Evolutionary conservation across 1,139 yeast genomes (phyloP).

Genomic region (Yamadazyma dendronema): DNA sequence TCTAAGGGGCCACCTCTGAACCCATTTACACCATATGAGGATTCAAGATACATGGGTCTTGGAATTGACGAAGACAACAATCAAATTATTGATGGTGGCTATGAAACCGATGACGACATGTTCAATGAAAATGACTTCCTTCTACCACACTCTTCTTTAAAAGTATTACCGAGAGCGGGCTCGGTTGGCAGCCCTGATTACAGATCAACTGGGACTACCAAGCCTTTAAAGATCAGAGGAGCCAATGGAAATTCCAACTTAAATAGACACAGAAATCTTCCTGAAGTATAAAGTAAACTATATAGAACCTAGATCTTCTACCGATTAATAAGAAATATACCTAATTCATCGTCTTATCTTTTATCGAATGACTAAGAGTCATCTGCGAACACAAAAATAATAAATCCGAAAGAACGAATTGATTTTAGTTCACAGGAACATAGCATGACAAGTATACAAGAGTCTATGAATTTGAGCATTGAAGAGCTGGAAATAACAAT

Average conservation of each 20-base stretch:
- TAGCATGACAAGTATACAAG: too few species aligned
- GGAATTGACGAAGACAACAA: slow-evolving; percentile 28
- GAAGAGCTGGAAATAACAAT: too few species aligned
- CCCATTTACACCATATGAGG: slow-evolving; percentile 11
- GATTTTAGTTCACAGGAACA: too few species aligned
- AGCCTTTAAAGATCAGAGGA: slow-evolving; percentile 15
- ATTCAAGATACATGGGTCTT: slow-evolving; percentile 39
- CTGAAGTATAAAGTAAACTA: slow-evolving; percentile 16
- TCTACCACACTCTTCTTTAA: slow-evolving; percentile 19
- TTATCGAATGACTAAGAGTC: too few species aligned
- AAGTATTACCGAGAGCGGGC: slow-evolving; percentile 3
- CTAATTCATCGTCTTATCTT: too few species aligned
- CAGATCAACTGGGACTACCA: slow-evolving; percentile 17
- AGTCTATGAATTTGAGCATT: too few species aligned
- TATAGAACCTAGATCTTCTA: neutral
- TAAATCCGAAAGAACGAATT: too few species aligned
- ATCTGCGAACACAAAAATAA: too few species aligned
- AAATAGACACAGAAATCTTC: slow-evolving; percentile 36
- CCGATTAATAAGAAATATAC: too few species aligned
- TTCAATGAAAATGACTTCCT: slow-evolving; percentile 33
- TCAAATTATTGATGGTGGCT: slow-evolving; percentile 35
- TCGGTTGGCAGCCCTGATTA: slow-evolving; percentile 15
- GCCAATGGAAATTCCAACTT: slow-evolving; percentile 13
- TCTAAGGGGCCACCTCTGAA: slow-evolving; percentile 9
- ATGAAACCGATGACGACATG: slow-evolving; percentile 47